Conservation (phyloP, 257 asterid species). For the Nicotiana benthamiana region DNA sequence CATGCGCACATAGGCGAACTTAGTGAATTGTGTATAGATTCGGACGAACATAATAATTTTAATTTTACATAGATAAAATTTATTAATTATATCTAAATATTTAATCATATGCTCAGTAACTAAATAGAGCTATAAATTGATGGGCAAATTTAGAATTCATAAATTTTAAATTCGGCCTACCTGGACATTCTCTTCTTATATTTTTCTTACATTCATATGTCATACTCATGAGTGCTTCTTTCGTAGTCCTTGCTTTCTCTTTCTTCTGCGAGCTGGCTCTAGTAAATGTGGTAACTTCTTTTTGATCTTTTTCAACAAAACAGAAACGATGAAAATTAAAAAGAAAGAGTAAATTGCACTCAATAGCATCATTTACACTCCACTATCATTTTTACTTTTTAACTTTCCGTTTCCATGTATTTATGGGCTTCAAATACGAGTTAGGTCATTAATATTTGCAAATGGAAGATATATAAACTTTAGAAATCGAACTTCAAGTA, state of each 20-base stretch:
- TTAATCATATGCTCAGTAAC: no score
- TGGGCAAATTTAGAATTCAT: no score
- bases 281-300: constrained; percentile 2
- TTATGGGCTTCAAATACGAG: not conserved
- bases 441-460: not conserved
- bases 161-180: no score
- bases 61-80: no score
- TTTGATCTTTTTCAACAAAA: not conserved
- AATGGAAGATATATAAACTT: not conserved
- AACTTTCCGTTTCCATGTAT: not conserved
- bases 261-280: not conserved
- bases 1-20: not conserved
- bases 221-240: constrained; percentile 1
- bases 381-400: not conserved
- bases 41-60: no score
- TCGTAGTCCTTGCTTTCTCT: not conserved
- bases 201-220: not conserved
- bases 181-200: not conserved
- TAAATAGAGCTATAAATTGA: no score
- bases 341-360: constrained; percentile 4
- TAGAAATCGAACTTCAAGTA: not conserved
- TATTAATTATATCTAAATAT: no score
- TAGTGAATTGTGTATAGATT: no score
- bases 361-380: not conserved
- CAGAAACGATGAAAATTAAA: not conserved